Evolutionary conservation across 202 grass and related monocot genomes (phyloP).

Genomic region (Bolboschoenoplectus hybrid): DNA sequence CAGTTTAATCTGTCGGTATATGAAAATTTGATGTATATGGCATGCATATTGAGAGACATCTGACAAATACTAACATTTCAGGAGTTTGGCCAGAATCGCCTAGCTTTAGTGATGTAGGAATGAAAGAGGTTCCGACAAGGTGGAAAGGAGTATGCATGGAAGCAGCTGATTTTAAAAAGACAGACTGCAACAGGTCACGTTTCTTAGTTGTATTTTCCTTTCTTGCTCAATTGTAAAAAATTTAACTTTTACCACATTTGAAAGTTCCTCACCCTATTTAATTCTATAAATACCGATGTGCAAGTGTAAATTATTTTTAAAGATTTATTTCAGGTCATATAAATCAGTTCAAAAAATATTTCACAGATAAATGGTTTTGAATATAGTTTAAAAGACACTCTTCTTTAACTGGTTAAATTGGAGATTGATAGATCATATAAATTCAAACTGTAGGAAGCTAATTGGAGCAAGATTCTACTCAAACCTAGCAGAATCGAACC

Average conservation of each 20-base stretch:
- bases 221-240: not conserved
- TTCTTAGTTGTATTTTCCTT: not conserved
- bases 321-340: constrained; percentile 3
- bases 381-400: not conserved
- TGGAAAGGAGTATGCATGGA: constrained; percentile 96
- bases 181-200: constrained; percentile 76
- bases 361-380: not conserved
- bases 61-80: constrained; percentile 27
- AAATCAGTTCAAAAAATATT: not conserved
- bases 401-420: not conserved
- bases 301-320: constrained; percentile 8
- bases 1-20: not conserved
- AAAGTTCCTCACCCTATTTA: not conserved
- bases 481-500: constrained; percentile 46
- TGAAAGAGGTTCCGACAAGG: constrained; percentile 62
- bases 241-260: not conserved
- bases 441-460: constrained; percentile 61
- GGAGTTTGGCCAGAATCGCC: constrained; percentile 93
- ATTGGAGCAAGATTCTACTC: constrained; percentile 88
- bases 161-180: constrained; percentile 93
- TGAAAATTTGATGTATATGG: not conserved
- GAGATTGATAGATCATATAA: constrained; percentile 10
- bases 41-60: not conserved
- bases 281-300: not conserved
- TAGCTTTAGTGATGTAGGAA: constrained; percentile 80